Percentiles rank a stretch among this genome's conserved stretches.
phyloP scores from a whole-genome alignment of 1,284 basidiomycete genomes.

The Ceratorhiza oryzae-sativae region DNA sequence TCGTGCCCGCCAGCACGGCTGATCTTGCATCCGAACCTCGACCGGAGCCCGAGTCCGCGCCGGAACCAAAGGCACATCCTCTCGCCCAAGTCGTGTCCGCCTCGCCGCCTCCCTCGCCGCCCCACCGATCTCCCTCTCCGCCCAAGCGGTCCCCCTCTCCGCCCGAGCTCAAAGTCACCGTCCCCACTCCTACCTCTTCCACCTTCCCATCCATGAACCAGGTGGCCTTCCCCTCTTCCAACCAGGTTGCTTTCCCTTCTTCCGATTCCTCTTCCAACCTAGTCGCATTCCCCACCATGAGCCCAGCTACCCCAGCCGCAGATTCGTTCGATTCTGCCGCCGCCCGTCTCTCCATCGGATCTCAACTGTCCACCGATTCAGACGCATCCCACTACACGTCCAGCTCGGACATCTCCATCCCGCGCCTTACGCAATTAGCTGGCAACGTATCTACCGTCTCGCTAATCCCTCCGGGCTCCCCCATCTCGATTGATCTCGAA shows the following conservation, averaged over 20 bases:
- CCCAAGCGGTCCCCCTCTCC: conserved; percentile 6
- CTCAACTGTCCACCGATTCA: not conserved
- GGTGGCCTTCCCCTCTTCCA: too few species aligned
- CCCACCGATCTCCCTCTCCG: not conserved
- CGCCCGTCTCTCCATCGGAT: not conserved
- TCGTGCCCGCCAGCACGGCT: not conserved
- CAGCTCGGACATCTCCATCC: not conserved
- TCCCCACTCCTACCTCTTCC: not conserved
- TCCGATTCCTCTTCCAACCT: not conserved
- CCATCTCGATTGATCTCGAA: conserved; percentile 45
- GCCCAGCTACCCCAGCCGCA: not conserved
- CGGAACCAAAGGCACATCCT: conserved; percentile 22
- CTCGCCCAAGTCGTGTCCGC: conserved; percentile 30
- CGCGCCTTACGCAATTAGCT: not conserved
- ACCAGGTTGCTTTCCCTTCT: too few species aligned
- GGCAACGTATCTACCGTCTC: not conserved
- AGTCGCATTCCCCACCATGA: not conserved
- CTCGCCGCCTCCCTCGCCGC: conserved; percentile 1
- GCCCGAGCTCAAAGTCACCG: conserved; percentile 19
- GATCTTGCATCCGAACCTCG: not conserved
- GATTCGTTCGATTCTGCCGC: not conserved
- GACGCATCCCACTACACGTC: not conserved
- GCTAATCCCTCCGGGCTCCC: conserved; percentile 20
- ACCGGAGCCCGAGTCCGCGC: not conserved
- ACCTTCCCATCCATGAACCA: not conserved